phyloP scores from a whole-genome alignment of 192 early-diverging fungal species.

The Entomortierella chlamydospora region DNA sequence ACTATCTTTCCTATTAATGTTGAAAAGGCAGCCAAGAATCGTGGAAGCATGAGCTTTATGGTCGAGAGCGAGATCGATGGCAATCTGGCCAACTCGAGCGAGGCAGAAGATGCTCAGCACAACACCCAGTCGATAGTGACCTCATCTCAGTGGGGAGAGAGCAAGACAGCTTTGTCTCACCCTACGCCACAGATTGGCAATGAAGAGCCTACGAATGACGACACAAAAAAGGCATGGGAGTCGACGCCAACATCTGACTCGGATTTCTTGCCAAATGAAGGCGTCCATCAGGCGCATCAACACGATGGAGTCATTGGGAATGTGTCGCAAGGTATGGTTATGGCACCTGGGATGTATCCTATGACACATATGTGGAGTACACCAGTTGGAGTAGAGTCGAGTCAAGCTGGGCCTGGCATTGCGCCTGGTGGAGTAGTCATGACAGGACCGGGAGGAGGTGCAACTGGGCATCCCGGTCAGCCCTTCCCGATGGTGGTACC shows the following conservation, averaged over 20 bases:
- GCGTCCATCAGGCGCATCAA: neutral
- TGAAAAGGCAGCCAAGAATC: constrained; percentile 43
- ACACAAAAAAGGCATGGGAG: constrained; percentile 34
- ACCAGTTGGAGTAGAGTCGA: neutral
- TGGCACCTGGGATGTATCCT: constrained; percentile 10
- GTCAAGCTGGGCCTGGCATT: constrained; percentile 16
- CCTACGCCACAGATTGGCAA: neutral
- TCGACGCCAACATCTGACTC: neutral
- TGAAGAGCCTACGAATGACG: constrained; percentile 5
- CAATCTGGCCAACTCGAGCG: neutral
- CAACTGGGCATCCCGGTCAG: constrained; percentile 8
- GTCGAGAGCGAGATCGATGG: constrained; percentile 47
- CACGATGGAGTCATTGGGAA: neutral
- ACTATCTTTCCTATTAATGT: constrained; percentile 44
- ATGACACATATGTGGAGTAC: constrained; percentile 14
- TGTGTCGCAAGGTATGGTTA: constrained; percentile 4
- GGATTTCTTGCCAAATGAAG: neutral
- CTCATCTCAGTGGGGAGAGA: neutral
- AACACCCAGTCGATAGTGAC: neutral
- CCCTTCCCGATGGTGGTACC: constrained; percentile 26
- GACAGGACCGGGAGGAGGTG: constrained; percentile 3
- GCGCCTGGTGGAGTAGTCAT: constrained; percentile 10
- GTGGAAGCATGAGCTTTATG: constrained; percentile 53
- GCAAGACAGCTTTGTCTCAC: neutral
- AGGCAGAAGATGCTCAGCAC: neutral